Percentiles rank a stretch among this genome's conserved stretches.
Evolutionary conservation across 148 eudicot genomes (phyloP).

Genomic region (Vaccinium corymbosum): DNA sequence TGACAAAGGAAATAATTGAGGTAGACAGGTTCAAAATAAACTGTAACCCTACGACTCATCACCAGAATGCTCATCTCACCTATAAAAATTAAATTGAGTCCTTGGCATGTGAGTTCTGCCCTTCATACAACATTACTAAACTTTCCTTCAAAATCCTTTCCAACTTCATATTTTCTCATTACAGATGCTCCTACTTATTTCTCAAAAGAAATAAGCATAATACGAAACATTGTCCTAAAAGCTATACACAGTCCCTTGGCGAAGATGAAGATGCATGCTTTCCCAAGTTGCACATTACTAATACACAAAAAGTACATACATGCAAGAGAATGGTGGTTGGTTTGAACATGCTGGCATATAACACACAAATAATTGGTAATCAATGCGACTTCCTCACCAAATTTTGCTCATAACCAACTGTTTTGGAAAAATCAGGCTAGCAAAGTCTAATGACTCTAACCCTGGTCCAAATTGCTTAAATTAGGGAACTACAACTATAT

Average conservation of each 20-base stretch:
- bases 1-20: background rate
- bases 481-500: background rate
- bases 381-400: background rate
- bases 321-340: background rate
- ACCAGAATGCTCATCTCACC: background rate
- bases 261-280: background rate
- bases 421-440: background rate
- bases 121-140: background rate
- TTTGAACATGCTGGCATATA: background rate
- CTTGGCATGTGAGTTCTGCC: background rate
- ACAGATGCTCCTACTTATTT: background rate
- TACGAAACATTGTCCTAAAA: background rate
- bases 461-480: background rate
- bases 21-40: background rate
- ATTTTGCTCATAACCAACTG: background rate
- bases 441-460: background rate
- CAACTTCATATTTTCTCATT: background rate
- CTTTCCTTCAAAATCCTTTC: background rate
- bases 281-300: background rate
- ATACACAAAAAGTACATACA: background rate
- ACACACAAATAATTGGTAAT: background rate
- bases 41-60: background rate
- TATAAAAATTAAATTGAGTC: background rate
- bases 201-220: background rate
- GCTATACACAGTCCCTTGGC: background rate